Evolutionary conservation across 768 basidiomycete species (phyloP), one percentile per base, ranked within the genome.

Genomic region (Leucocoprinus leucothites): DNA sequence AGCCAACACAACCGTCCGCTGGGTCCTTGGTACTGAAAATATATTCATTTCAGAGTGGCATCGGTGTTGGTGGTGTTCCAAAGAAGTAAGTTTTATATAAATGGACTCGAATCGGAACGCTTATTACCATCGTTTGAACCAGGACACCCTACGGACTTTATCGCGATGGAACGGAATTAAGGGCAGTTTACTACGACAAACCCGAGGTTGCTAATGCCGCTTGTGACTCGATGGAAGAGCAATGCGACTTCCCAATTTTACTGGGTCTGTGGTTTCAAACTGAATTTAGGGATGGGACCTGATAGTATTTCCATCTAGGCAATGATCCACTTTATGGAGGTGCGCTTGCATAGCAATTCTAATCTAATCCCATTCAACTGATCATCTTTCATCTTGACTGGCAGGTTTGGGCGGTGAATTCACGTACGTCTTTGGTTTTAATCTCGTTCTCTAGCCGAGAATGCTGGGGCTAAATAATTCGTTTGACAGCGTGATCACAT

Each of bases 271-370:
- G 9, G 11, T 41, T 18, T 21, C 19, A 28, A 21, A 16, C 5
- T 35, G 16, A 51, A 25, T 11, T 43, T 50, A 9, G 22, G 57
- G 36, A 16, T 50, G n/a, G 14, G 24, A 31, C 43, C 2, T 22
- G 34, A 26, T 34, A n/a, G 53, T 19, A 9, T 48, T 43, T 6
- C 31, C 7, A 26, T 40, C 8, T 43, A 89, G 87, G 83, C 16
- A 90, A 92, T 59, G 89, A 91, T 67, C 86, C 89, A 6, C 67
- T 84, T 4, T 91, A 91, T 58, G 90, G 89, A 55, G 90, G 89
- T 86, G 65, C 47, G 78, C 57, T 18, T 21, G 24, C 22, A 1
- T 45, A 16, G 19, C 42, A 22, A 31, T 28, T 3, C 24, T 50
- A 34, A 48, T 25, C 19, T 24, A 7, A 13, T 49, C n/a, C 16